phyloP scores from a whole-genome alignment of 192 early-diverging fungal genomes.

The Phycomyces nitens region DNA sequence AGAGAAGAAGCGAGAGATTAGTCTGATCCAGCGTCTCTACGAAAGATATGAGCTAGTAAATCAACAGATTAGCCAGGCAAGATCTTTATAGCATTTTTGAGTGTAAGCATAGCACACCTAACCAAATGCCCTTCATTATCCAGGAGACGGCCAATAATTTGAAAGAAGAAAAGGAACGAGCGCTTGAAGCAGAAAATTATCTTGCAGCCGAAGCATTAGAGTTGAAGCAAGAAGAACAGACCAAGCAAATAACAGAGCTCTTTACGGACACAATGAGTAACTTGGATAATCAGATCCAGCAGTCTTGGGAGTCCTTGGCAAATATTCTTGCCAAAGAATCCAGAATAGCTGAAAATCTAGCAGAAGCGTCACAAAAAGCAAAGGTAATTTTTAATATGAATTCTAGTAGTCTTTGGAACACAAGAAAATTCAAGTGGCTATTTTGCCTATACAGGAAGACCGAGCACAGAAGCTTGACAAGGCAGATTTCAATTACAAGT shows the following conservation, averaged over 20 bases:
- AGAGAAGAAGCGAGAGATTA: too few relatives aligned
- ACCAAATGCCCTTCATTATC: too few relatives aligned
- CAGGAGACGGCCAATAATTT: too few relatives aligned
- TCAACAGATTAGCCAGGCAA: too few relatives aligned
- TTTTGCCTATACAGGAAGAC: neutral
- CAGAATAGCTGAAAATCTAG: neutral
- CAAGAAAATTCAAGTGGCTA: neutral
- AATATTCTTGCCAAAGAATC: neutral
- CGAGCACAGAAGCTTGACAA: neutral
- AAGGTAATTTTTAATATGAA: neutral
- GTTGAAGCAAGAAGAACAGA: neutral
- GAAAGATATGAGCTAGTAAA: too few relatives aligned
- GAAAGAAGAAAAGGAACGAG: too few relatives aligned
- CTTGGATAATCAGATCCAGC: neutral
- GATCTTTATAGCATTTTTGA: too few relatives aligned
- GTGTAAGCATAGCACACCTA: too few relatives aligned
- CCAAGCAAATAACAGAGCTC: neutral
- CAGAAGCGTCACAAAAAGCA: neutral
- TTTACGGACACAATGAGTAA: neutral
- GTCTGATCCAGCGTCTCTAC: too few relatives aligned
- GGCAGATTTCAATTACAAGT: neutral
- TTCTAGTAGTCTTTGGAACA: neutral
- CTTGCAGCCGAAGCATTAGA: neutral
- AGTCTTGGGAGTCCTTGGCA: neutral
- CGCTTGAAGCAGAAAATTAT: too few relatives aligned